phyloP scores from a whole-genome alignment of 768 basidiomycete species.

The Leccinum imitatum region DNA sequence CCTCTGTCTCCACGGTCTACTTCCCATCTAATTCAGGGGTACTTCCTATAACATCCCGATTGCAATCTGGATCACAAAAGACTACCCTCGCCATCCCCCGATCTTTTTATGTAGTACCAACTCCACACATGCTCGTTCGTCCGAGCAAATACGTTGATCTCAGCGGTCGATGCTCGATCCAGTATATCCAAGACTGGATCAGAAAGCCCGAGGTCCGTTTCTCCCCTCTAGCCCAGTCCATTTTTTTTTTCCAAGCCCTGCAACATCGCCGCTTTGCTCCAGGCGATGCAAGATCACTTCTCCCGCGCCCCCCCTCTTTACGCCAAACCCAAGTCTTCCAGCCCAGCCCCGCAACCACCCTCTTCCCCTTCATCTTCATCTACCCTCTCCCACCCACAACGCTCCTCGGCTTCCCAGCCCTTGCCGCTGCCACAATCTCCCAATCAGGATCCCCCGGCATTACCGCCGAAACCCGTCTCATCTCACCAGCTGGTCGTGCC shows the following conservation, averaged over 20 bases:
- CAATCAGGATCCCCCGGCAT: conserved; percentile 35
- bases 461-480: conserved; percentile 39
- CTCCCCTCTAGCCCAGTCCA: conserved; percentile 10
- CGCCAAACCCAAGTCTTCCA: conserved; percentile 61
- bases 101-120: conserved; percentile 90
- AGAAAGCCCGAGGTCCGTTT: conserved; percentile 63
- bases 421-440: conserved; percentile 20
- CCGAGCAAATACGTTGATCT: conserved; percentile 75
- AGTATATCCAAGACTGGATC: conserved; percentile 77
- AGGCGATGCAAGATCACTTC: conserved; percentile 80
- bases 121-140: conserved; percentile 84
- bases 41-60: conserved; percentile 92
- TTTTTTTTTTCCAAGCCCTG: conserved; percentile 55
- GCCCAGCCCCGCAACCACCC: conserved; percentile 23
- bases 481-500: conserved; percentile 11
- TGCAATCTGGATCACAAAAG: conserved; percentile 81
- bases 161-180: conserved; percentile 67
- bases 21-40: conserved; percentile 79
- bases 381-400: conserved; percentile 20
- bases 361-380: conserved; percentile 16
- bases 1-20: conserved; percentile 85
- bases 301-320: conserved; percentile 88
- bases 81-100: conserved; percentile 82
- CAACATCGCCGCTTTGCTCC: conserved; percentile 67
- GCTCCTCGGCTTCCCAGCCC: conserved; percentile 15